These are phyloP conservation scores for Serendipita sp. DNA, from an alignment of 768 basidiomycete species.

Conservation along the genomic window DNA sequence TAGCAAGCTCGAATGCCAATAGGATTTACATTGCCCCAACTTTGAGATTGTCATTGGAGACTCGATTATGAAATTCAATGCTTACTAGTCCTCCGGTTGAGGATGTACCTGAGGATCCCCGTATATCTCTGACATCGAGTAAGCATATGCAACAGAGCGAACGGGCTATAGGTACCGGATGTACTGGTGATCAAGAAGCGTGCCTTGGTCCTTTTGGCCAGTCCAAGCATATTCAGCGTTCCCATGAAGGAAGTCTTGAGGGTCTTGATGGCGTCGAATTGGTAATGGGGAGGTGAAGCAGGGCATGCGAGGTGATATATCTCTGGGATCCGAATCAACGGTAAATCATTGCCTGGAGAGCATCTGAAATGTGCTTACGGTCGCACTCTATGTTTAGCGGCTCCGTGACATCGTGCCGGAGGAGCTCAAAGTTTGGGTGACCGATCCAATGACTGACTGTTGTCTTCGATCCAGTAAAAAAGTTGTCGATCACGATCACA, in stretches of 20 bases:
- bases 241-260: constrained; percentile 98
- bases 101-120: constrained; percentile 98
- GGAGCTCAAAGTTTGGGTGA: constrained; percentile 97
- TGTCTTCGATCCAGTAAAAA: constrained; percentile 97
- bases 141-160: not conserved
- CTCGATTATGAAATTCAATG: constrained; percentile 7
- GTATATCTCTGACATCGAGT: constrained; percentile 60
- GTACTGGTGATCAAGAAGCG: constrained; percentile 93
- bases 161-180: constrained; percentile 42
- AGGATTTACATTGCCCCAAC: constrained; percentile 98
- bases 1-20: constrained; percentile 99
- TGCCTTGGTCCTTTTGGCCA: constrained; percentile 94
- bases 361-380: constrained; percentile 38
- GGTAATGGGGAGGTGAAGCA: constrained; percentile 93
- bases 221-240: constrained; percentile 94
- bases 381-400: constrained; percentile 99
- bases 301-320: constrained; percentile 99
- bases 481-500: constrained; percentile 94
- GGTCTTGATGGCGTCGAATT: constrained; percentile 95
- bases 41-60: constrained; percentile 20
- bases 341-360: constrained; percentile 11
- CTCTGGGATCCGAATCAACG: constrained; percentile 31
- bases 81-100: constrained; percentile 88
- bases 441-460: constrained; percentile 93
- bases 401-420: constrained; percentile 93